phyloP scores from a whole-genome alignment of 1,284 basidiomycete species.

The Sparassis latifolia region DNA sequence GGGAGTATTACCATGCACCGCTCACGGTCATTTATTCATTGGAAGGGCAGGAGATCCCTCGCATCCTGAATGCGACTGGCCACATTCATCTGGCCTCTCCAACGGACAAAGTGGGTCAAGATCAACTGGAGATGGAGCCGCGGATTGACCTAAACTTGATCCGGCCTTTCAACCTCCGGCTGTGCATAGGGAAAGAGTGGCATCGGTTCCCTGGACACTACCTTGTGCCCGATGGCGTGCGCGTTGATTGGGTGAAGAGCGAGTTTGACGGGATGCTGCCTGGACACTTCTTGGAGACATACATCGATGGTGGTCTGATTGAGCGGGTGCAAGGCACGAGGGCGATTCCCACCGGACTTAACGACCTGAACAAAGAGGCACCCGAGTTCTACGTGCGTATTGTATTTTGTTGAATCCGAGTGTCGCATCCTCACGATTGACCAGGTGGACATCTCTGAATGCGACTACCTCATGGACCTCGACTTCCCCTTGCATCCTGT shows the following conservation, averaged over 20 bases:
- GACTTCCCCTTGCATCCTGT: conserved; percentile 68
- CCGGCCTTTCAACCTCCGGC: conserved; percentile 62
- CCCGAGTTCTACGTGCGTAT: conserved; percentile 72
- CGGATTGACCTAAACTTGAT: conserved; percentile 69
- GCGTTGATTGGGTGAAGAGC: conserved; percentile 84
- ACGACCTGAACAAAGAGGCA: conserved; percentile 86
- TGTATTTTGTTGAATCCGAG: conserved; percentile 1
- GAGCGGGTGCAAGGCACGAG: conserved; percentile 58
- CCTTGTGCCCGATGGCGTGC: conserved; percentile 78
- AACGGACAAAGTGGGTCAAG: conserved; percentile 20
- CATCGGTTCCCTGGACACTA: conserved; percentile 91
- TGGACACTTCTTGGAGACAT: conserved; percentile 57
- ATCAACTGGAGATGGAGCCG: conserved; percentile 44
- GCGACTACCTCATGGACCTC: conserved; percentile 85
- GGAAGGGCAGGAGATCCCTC: conserved; percentile 76
- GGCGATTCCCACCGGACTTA: conserved; percentile 61
- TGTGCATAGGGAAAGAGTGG: conserved; percentile 97
- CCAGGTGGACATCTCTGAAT: conserved; percentile 67
- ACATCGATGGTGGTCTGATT: conserved; percentile 41
- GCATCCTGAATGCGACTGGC: conserved; percentile 69
- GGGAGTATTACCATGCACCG: conserved; percentile 89
- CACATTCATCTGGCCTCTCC: conserved; percentile 42
- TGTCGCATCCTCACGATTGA: conserved; percentile 5
- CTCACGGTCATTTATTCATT: conserved; percentile 70
- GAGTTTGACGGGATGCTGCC: conserved; percentile 90